Evolutionary conservation across 768 basidiomycete genomes (phyloP), one percentile per base, ranked within the genome.

Genomic region (Agrocybe pediades): DNA sequence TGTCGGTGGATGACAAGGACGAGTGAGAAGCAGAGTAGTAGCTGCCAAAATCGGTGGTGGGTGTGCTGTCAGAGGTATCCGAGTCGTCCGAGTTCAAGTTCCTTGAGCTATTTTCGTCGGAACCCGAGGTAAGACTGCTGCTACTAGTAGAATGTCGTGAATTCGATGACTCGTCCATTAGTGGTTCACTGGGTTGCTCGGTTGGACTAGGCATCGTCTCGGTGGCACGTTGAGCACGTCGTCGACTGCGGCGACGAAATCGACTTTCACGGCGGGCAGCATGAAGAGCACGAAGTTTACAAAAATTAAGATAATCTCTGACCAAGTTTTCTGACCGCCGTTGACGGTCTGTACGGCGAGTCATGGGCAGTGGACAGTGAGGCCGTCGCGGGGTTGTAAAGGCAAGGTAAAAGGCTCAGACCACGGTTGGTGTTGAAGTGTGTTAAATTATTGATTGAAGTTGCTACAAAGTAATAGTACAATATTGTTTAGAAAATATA

Each of bases 1-100:
- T 68, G 65, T 4, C 63, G 42, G 6, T 49, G 13, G 20, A 51
- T 20, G 46, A 71, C 69, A 19, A 63, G 29, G 17, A 49, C 54
- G 16, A 41, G 25, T 11, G 15, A 11, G 29, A n/a, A n/a, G n/a
- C n/a, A n/a, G n/a, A n/a, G n/a, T n/a, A n/a, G n/a, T n/a, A n/a
- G n/a, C n/a, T n/a, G n/a, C n/a, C n/a, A n/a, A n/a, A n/a, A n/a
- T n/a, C n/a, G n/a, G n/a, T n/a, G n/a, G n/a, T n/a, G n/a, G n/a
- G n/a, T n/a, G n/a, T 21, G 17, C 20, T 33, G 48, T 16, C 48
- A 27, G 21, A 41, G 11, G n/a, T n/a, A n/a, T 36, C 33, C 11
- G 11, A 36, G 33, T 36, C 4, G 5, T 15, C 33, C 13, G 33
- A 15, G 33, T 4, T 11, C 13, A 6, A 13, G 33, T 4, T 36